phyloP scores from a whole-genome alignment of 2,329 filamentous ascomycete genomes.

The Venturiaceae sp. region DNA sequence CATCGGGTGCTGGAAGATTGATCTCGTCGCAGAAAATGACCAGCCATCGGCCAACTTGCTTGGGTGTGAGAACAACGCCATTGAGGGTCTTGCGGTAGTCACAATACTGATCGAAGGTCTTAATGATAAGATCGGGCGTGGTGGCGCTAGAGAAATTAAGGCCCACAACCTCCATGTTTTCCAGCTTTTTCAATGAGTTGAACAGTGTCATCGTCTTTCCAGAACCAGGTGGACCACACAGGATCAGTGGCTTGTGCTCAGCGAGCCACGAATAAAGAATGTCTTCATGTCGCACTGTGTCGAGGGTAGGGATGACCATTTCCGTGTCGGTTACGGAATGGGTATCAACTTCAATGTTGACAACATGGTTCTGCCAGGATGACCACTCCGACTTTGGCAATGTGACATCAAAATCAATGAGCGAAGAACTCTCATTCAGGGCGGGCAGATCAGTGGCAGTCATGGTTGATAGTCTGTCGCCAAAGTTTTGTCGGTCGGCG shows the following conservation, averaged over 20 bases:
- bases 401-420: slow-evolving; percentile 92
- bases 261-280: slow-evolving; percentile 99
- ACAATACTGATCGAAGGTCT: slow-evolving; percentile 99
- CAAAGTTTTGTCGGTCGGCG: slow-evolving; percentile 76
- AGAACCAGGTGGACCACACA: slow-evolving; percentile 95
- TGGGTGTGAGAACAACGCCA: slow-evolving; percentile 89
- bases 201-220: slow-evolving; percentile 99
- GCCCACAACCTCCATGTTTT: slow-evolving; percentile 97
- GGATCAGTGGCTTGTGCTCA: slow-evolving; percentile 91
- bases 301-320: slow-evolving; percentile 93
- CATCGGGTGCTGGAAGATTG: slow-evolving; percentile 94
- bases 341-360: slow-evolving; percentile 91
- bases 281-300: slow-evolving; percentile 96
- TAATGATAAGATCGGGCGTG: slow-evolving; percentile 93
- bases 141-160: slow-evolving; percentile 99
- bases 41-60: slow-evolving; percentile 93
- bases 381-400: slow-evolving; percentile 84
- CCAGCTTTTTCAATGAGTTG: slow-evolving; percentile 89
- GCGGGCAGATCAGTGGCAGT: slow-evolving; percentile 80
- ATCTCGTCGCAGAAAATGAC: slow-evolving; percentile 99
- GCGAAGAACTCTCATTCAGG: slow-evolving; percentile 65
- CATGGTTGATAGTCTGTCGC: slow-evolving; percentile 71
- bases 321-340: slow-evolving; percentile 97
- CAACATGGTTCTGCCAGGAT: slow-evolving; percentile 90
- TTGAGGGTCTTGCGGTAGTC: slow-evolving; percentile 99